Conservation (phyloP, 164 flowering plant species). For the Echeveria elegans region DNA sequence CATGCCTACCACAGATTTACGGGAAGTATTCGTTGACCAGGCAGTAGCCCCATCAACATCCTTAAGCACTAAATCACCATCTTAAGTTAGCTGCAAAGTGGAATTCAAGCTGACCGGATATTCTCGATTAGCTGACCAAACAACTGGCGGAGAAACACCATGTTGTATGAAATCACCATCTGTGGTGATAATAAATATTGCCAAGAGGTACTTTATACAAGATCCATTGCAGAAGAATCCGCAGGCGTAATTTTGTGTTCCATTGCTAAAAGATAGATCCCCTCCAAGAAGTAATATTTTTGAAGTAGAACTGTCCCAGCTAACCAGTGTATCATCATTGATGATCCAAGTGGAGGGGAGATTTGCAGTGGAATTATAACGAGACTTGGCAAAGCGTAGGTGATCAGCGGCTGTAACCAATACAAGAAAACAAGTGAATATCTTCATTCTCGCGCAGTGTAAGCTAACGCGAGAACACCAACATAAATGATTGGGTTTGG, state of each 20-base stretch:
- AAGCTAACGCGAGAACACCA: no score
- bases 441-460: no score
- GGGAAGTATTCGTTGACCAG: slow-evolving; percentile 26
- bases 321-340: neutral
- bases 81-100: neutral
- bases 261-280: no score
- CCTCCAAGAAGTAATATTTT: neutral
- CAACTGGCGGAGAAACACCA: no score
- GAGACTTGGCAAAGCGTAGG: no score
- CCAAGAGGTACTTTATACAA: slow-evolving; percentile 6
- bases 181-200: slow-evolving; percentile 4
- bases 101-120: no score
- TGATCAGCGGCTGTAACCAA: no score
- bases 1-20: slow-evolving; percentile 18
- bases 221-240: slow-evolving; percentile 8
- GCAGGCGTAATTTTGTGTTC: slow-evolving; percentile 7
- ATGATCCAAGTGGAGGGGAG: slow-evolving; percentile 15
- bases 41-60: slow-evolving; percentile 19
- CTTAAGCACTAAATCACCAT: slow-evolving; percentile 19
- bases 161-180: no score
- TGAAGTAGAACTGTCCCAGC: neutral
- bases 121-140: no score
- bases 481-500: no score
- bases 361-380: slow-evolving; percentile 6
- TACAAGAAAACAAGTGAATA: no score